Percentiles rank a stretch among this genome's conserved stretches.
Conservation (phyloP, 176 grass and related monocot genomes). For the Carex cristatella region DNA sequence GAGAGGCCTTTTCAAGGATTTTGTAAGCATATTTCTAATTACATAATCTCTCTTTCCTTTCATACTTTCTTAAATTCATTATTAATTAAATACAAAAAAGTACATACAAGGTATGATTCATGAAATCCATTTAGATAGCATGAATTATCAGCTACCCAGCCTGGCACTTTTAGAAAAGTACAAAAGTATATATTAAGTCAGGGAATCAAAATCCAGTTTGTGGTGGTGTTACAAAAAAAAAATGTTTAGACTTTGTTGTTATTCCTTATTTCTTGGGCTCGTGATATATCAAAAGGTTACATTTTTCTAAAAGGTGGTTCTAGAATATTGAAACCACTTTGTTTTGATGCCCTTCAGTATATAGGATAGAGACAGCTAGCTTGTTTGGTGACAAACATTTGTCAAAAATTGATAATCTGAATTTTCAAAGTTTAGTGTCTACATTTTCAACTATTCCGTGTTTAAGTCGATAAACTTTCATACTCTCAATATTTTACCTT, state of each 20-base stretch:
- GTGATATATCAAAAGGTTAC: not conserved
- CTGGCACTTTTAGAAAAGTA: not conserved
- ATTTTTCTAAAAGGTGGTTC: not conserved
- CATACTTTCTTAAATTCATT: not conserved
- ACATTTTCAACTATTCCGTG: not conserved
- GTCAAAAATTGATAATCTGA: not conserved
- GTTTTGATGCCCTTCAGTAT: not conserved
- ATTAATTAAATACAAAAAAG: not conserved
- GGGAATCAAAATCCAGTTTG: not conserved
- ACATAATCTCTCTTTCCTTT: not conserved
- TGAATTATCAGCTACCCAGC: not conserved
- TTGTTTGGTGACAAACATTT: not conserved
- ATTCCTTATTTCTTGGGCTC: not conserved
- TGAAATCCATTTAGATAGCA: not conserved
- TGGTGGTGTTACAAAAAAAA: not conserved
- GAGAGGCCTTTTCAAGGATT: slow-evolving; percentile 90
- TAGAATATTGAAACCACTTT: not conserved
- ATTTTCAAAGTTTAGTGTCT: too few relatives aligned
- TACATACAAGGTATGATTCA: not conserved
- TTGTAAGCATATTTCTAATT: slow-evolving; percentile 67
- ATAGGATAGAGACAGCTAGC: not conserved
- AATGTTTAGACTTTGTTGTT: not conserved
- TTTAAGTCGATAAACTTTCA: not conserved
- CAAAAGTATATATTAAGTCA: not conserved
- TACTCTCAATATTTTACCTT: not conserved